phyloP scores from a whole-genome alignment of 2,329 filamentous ascomycete species.

The Dothideomycetidae sp. region DNA sequence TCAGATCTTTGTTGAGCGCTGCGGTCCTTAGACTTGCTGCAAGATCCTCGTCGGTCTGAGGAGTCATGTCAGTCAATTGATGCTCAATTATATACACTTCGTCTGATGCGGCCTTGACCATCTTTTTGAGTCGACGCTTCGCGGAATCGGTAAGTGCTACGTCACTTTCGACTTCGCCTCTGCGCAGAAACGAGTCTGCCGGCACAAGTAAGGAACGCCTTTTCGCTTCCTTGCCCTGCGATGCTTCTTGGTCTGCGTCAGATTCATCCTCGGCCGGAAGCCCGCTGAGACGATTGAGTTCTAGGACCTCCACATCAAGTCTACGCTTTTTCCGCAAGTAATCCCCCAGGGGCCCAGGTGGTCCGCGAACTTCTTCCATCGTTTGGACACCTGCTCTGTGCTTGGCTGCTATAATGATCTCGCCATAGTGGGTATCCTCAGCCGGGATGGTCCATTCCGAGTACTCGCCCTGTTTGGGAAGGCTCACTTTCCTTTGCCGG shows the following conservation, averaged over 20 bases:
- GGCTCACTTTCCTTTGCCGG: slow-evolving; percentile 1
- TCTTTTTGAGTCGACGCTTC: not conserved
- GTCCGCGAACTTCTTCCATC: not conserved
- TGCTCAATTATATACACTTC: too few relatives aligned
- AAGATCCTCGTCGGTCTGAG: not conserved
- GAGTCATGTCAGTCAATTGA: too few relatives aligned
- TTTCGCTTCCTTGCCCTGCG: not conserved
- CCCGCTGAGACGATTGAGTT: slow-evolving; percentile 4
- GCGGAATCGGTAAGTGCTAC: not conserved
- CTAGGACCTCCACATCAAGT: not conserved
- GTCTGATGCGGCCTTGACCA: not conserved
- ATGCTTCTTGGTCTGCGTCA: not conserved
- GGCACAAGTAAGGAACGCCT: not conserved
- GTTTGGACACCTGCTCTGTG: not conserved
- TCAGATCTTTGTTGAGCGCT: not conserved
- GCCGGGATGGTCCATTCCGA: not conserved
- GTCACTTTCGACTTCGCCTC: not conserved
- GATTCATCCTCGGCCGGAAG: slow-evolving; percentile 3
- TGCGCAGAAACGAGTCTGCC: not conserved
- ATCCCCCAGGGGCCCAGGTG: not conserved
- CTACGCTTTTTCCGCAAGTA: not conserved
- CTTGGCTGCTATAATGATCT: not conserved
- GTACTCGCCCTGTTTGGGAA: slow-evolving; percentile 1
- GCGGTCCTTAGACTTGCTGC: not conserved
- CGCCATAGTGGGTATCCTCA: slow-evolving; percentile 5